Percentiles rank a stretch among this genome's conserved stretches.
These are phyloP conservation scores for Calonectria fujianensis DNA, from an alignment of 2,329 filamentous ascomycete species.

Conservation along the genomic window DNA sequence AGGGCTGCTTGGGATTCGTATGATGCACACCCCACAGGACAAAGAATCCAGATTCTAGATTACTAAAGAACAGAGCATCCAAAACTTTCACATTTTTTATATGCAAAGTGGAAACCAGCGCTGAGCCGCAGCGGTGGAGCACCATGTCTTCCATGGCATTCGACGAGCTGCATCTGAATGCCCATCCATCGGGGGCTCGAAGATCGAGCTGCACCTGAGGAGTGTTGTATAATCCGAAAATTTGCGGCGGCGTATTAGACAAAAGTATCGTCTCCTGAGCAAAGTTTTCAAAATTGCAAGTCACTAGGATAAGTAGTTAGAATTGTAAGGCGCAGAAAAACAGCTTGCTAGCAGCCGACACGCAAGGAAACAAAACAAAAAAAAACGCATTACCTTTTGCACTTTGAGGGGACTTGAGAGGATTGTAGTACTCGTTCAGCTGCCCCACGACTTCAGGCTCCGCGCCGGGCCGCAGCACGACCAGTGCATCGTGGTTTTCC, in stretches of 20 bases:
- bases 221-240: neutral
- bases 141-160: neutral
- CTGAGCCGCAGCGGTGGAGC: neutral
- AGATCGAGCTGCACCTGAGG: slow-evolving; percentile 11
- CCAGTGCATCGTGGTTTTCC: slow-evolving; percentile 9
- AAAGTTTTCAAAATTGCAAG: neutral
- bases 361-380: neutral
- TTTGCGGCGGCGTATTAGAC: neutral
- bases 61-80: neutral
- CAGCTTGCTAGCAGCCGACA: neutral
- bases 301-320: neutral
- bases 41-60: slow-evolving; percentile 12
- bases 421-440: neutral
- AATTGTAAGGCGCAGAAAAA: too few relatives aligned
- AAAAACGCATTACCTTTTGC: neutral
- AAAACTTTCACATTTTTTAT: neutral
- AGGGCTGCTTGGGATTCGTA: neutral
- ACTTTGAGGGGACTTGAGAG: neutral
- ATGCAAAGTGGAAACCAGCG: neutral
- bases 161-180: neutral
- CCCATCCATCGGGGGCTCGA: neutral
- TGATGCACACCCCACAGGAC: slow-evolving; percentile 12
- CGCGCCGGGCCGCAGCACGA: neutral
- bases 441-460: slow-evolving; percentile 1
- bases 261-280: neutral